Conservation (phyloP, 139 green algal species). For the Coccomyxa sp. region DNA sequence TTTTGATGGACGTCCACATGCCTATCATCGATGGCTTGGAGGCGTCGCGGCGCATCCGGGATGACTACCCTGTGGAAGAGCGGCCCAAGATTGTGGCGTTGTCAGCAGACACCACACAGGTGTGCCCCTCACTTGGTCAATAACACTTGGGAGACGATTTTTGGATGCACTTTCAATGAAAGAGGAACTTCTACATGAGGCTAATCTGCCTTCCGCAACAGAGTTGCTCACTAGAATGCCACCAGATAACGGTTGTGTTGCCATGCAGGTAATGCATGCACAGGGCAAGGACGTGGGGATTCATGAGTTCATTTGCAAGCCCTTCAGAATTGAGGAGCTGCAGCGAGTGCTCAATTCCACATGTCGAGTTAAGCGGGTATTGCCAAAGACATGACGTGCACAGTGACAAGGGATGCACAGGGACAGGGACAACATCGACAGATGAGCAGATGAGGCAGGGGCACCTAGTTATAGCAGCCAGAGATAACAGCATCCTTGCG, state of each 20-base stretch:
- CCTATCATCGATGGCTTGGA: conserved; percentile 72
- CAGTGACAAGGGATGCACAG: too few species aligned
- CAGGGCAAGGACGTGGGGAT: conserved; percentile 57
- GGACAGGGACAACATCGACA: too few species aligned
- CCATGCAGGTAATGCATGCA: conserved; percentile 31
- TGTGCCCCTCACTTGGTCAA: background rate
- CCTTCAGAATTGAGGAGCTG: conserved; percentile 67
- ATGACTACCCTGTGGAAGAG: conserved; percentile 28
- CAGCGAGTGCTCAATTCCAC: conserved; percentile 41
- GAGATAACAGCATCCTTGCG: too few species aligned
- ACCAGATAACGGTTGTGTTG: background rate
- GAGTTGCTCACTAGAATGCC: background rate
- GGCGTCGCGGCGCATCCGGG: conserved; percentile 49
- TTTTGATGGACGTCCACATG: conserved; percentile 83
- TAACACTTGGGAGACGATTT: background rate
- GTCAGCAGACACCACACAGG: conserved; percentile 57
- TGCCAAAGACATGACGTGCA: too few species aligned
- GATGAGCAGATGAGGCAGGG: too few species aligned
- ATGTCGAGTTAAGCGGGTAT: background rate
- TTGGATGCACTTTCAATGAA: background rate
- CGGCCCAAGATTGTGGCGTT: conserved; percentile 63
- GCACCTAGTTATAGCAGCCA: too few species aligned
- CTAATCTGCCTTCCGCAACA: background rate
- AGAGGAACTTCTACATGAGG: background rate
- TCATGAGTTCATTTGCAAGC: conserved; percentile 67